Evolutionary conservation across 805 yeast genomes (phyloP).

Genomic region (Peterozyma xylosa): DNA sequence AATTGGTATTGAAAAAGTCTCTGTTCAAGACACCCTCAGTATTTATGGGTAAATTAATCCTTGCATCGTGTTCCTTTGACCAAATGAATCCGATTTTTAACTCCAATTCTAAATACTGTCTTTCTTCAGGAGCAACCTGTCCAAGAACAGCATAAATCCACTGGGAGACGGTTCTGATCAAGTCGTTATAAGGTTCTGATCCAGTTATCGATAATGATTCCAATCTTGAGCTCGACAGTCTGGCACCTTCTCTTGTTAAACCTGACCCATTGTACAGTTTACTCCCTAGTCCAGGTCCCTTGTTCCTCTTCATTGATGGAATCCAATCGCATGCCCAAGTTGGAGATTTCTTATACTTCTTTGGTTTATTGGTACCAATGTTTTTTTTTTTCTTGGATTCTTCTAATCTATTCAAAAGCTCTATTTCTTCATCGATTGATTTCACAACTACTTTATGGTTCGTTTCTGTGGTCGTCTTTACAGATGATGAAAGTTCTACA

Average conservation of each 20-base stretch:
- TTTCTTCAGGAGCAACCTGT: conserved; percentile 39
- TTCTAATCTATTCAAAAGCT: conserved; percentile 4
- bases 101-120: conserved; percentile 62
- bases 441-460: conserved; percentile 1
- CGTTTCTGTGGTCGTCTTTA: neutral
- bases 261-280: neutral
- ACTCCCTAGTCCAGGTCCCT: neutral
- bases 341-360: conserved; percentile 58
- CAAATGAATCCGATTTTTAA: conserved; percentile 66
- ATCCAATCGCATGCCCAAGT: conserved; percentile 79
- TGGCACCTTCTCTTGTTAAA: neutral
- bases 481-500: neutral
- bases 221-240: conserved; percentile 1
- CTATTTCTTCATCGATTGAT: conserved; percentile 4
- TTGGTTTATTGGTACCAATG: conserved; percentile 38
- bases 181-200: conserved; percentile 69
- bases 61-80: conserved; percentile 52
- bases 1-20: conserved; percentile 44
- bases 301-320: conserved; percentile 24
- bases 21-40: conserved; percentile 53
- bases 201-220: conserved; percentile 53
- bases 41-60: conserved; percentile 59
- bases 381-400: neutral
- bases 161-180: conserved; percentile 73
- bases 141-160: conserved; percentile 83